Percentiles rank a stretch among this genome's conserved stretches.
phyloP scores from a whole-genome alignment of 257 asterid species.

The Capsicum baccatum region DNA sequence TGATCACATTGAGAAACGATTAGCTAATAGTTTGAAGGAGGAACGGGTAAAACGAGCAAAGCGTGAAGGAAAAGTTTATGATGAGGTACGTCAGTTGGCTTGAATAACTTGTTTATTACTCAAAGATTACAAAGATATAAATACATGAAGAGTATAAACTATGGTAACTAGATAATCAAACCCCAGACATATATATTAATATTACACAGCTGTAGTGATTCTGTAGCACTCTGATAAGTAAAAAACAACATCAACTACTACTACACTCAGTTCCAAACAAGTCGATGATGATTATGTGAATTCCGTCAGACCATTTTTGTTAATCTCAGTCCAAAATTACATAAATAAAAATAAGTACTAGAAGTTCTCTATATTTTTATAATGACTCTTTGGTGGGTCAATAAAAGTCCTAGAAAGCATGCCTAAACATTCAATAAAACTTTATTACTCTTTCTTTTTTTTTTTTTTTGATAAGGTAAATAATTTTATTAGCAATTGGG shows the following conservation, averaged over 20 bases:
- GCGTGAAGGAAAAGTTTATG: too few species aligned
- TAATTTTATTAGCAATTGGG: constrained; percentile 14
- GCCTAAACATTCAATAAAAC: background rate
- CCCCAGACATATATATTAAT: too few species aligned
- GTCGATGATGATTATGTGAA: background rate
- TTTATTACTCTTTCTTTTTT: background rate
- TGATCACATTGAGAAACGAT: too few species aligned
- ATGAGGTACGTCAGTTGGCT: too few species aligned
- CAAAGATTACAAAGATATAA: too few species aligned
- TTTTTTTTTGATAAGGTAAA: background rate
- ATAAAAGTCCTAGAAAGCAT: background rate
- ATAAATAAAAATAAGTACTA: background rate
- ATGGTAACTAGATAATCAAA: too few species aligned
- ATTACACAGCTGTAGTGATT: background rate
- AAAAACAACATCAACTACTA: background rate
- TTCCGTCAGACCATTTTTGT: background rate
- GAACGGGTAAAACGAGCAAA: too few species aligned
- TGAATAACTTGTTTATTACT: too few species aligned
- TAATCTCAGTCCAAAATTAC: background rate
- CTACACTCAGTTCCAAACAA: constrained; percentile 4
- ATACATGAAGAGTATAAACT: too few species aligned
- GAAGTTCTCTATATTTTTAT: constrained; percentile 6
- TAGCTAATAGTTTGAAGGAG: too few species aligned
- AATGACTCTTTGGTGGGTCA: background rate
- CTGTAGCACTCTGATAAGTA: constrained; percentile 6